phyloP scores from a whole-genome alignment of 192 early-diverging fungal genomes.

The Allomyces arbusculus region DNA sequence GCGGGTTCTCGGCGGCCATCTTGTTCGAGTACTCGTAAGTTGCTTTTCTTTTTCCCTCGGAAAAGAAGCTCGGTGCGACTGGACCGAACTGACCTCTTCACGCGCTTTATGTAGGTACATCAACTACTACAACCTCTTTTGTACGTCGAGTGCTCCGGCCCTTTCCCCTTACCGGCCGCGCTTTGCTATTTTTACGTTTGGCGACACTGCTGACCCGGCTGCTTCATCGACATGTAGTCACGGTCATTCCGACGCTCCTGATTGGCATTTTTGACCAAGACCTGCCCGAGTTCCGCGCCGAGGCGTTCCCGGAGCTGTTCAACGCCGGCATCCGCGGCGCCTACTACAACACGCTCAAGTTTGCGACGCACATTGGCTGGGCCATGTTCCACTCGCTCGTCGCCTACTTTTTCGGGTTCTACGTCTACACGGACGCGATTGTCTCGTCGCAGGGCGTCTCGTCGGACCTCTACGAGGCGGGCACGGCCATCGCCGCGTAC shows the following conservation, averaged over 20 bases:
- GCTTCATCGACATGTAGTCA: constrained; percentile 1
- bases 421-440: constrained; percentile 23
- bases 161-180: background rate
- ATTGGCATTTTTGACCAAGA: constrained; percentile 67
- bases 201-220: background rate
- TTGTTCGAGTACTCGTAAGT: constrained; percentile 55
- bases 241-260: constrained; percentile 4
- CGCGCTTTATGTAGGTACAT: constrained; percentile 19
- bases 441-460: constrained; percentile 22
- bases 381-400: constrained; percentile 50
- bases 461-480: constrained; percentile 28
- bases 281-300: constrained; percentile 36
- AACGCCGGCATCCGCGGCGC: constrained; percentile 46
- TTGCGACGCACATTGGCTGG: constrained; percentile 51
- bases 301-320: constrained; percentile 65
- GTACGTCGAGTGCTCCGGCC: constrained; percentile 50
- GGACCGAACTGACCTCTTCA: no score
- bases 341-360: constrained; percentile 47
- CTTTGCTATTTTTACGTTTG: constrained; percentile 1
- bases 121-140: constrained; percentile 69
- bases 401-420: constrained; percentile 42
- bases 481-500: constrained; percentile 48
- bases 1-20: constrained; percentile 58
- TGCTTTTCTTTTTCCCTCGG: no score
- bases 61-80: no score